These are phyloP conservation scores for Crepidotus variabilis DNA, from an alignment of 768 basidiomycete species.

Conservation along the genomic window DNA sequence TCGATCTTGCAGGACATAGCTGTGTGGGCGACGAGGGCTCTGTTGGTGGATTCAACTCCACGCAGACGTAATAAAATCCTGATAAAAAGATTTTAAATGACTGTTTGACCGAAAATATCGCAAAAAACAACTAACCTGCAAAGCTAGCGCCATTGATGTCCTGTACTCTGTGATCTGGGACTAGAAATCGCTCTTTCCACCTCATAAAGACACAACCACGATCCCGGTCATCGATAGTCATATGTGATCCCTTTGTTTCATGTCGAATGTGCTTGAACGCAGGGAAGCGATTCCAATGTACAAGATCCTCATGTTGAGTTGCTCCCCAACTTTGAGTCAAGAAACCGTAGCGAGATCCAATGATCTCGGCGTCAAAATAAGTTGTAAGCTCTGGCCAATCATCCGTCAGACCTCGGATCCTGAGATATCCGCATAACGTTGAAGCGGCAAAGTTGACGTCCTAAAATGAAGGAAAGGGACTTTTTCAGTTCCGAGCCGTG, in stretches of 20 bases:
- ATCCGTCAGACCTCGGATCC: constrained; percentile 88
- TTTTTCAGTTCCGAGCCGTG: constrained; percentile 9
- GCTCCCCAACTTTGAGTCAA: constrained; percentile 90
- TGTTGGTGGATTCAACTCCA: constrained; percentile 79
- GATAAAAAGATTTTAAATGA: constrained; percentile 15
- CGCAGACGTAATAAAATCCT: constrained; percentile 96
- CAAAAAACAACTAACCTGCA: constrained; percentile 58
- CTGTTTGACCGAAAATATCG: constrained; percentile 2
- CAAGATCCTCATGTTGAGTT: constrained; percentile 84
- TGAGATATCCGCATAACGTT: constrained; percentile 86
- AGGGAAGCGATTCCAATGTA: constrained; percentile 93
- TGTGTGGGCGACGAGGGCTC: constrained; percentile 31
- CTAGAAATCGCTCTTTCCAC: constrained; percentile 95
- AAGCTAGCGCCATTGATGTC: constrained; percentile 95
- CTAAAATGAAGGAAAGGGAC: constrained; percentile 32
- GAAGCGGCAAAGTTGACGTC: constrained; percentile 88
- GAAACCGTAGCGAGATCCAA: constrained; percentile 88
- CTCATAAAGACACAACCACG: constrained; percentile 89
- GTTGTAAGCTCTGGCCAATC: constrained; percentile 96
- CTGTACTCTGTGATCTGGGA: constrained; percentile 91
- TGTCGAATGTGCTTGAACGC: constrained; percentile 79
- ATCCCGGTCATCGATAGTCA: constrained; percentile 76
- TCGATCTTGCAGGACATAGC: constrained; percentile 23
- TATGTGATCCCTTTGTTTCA: constrained; percentile 72
- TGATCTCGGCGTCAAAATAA: constrained; percentile 95